Evolutionary conservation across 2,329 filamentous ascomycete genomes (phyloP).

Genomic region (Lasiodiplodia citricola): DNA sequence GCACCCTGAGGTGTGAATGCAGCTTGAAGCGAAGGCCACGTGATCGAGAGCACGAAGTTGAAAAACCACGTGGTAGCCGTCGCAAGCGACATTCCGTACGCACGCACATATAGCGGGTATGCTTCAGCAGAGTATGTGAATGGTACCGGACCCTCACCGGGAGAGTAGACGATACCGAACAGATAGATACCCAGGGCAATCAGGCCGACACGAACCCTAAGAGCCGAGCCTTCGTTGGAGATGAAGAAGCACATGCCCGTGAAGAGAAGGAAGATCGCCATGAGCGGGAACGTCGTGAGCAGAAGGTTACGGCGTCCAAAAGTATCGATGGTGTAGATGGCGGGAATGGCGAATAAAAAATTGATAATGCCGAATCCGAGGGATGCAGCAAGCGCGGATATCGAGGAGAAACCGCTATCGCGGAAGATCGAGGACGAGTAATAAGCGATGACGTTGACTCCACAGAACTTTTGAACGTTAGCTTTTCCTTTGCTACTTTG

Average conservation of each 20-base stretch:
- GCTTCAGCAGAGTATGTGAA: conserved; percentile 52
- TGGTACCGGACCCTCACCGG: conserved; percentile 49
- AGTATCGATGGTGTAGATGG: conserved; percentile 52
- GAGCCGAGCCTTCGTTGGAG: conserved; percentile 33
- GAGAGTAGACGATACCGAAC: conserved; percentile 59
- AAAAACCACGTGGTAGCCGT: conserved; percentile 64
- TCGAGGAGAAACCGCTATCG: conserved; percentile 35
- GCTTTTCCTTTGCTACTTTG: background rate
- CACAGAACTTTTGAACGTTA: conserved; percentile 32
- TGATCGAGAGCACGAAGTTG: conserved; percentile 59
- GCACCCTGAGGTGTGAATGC: conserved; percentile 58
- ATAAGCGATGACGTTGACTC: conserved; percentile 40
- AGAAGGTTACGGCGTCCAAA: conserved; percentile 48
- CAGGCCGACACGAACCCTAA: conserved; percentile 35
- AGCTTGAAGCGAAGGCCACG: conserved; percentile 57
- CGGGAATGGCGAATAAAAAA: conserved; percentile 53
- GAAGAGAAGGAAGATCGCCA: conserved; percentile 57
- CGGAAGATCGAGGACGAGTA: conserved; percentile 40
- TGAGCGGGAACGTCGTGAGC: conserved; percentile 54
- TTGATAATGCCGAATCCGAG: conserved; percentile 54
- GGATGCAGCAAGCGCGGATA: conserved; percentile 44
- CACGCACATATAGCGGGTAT: conserved; percentile 53
- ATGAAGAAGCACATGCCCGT: conserved; percentile 50
- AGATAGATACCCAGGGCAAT: conserved; percentile 53
- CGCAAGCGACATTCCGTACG: conserved; percentile 49